Base-by-base conservation (phyloP, 441 rosid species). In the Geranium incanum region DNA sequence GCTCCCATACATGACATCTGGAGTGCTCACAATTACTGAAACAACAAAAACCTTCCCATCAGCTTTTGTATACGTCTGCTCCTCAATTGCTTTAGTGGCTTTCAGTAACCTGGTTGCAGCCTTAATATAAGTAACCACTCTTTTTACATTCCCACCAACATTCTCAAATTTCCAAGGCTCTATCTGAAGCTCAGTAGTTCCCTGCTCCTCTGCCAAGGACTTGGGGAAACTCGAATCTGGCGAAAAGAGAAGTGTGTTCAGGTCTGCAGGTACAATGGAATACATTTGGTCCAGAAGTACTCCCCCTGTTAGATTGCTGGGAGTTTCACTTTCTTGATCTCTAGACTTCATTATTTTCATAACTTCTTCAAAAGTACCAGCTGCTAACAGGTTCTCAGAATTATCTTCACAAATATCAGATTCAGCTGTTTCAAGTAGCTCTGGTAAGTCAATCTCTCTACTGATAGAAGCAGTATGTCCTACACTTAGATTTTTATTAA, bases 81-180 rank as follows among this genome's bases (percentile, higher is more conserved):
- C 99, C 83, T 95, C 99, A 57, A 83, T 84, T 75, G 87, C 89
- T 82, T 87, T 95, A 63, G 88, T 85, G 18, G 99, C 99, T 80
- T 85, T 92, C 62, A 92, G 81, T 78, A 95, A 81, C 80, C 83
- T 95, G 36, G 85, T 83, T 43, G 97, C 82, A 8, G 97, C 95
- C 86, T 87, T 95, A 59, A 92, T 68, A 68, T 88, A 92, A 72
- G 88, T 85, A 43, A 84, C 74, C 73, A 85, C 77, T 78, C 97
- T 85, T 80, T 88, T 89, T 85, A 84, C 78, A 72, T 73, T 85
- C 78, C 86, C 92, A 0, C 81, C 77, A 38, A 75, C 86, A 68
- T 79, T 82, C 71, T 92, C 97, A 77, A 86, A 73, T 68, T 82
- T 89, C 97, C 99, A 95, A 12, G 86, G 85, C 67, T 89, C 96